Evolutionary conservation across 805 yeast genomes (phyloP).

Genomic region (Zygotorulaspora danielsina): DNA sequence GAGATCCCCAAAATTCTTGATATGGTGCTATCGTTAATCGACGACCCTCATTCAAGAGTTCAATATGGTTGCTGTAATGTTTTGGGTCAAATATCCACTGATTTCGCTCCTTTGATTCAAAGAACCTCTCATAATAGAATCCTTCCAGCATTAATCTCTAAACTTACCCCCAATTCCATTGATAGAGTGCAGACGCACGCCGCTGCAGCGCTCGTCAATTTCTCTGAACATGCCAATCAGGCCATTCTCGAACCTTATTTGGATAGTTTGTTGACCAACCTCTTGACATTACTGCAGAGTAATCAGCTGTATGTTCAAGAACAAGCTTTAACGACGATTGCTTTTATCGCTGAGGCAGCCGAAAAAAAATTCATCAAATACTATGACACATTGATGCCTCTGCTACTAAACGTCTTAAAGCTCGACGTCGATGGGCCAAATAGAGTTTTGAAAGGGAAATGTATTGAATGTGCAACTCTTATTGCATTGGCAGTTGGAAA

Average conservation of each 20-base stretch:
- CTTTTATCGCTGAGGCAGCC: constrained; percentile 96
- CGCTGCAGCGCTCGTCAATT: constrained; percentile 96
- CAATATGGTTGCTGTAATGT: constrained; percentile 98
- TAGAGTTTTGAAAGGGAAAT: constrained; percentile 79
- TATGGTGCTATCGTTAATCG: constrained; percentile 77
- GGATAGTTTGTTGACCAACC: constrained; percentile 70
- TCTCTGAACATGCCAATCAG: constrained; percentile 85
- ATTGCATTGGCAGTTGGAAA: constrained; percentile 94
- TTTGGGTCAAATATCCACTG: constrained; percentile 94
- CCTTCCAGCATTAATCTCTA: constrained; percentile 83
- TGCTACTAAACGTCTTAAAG: constrained; percentile 70
- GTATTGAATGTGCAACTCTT: constrained; percentile 92
- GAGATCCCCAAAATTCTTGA: constrained; percentile 81
- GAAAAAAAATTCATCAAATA: constrained; percentile 82
- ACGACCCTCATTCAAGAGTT: constrained; percentile 88
- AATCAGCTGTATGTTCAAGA: constrained; percentile 94
- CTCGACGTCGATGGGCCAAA: constrained; percentile 72
- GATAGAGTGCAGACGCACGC: constrained; percentile 97
- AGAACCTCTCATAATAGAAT: constrained; percentile 71
- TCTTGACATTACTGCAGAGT: constrained; percentile 71
- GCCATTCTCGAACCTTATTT: constrained; percentile 89
- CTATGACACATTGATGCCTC: constrained; percentile 91
- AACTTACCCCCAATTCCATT: constrained; percentile 64
- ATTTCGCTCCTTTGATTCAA: constrained; percentile 87
- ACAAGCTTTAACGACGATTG: constrained; percentile 93